Conservation (phyloP, 495 filamentous ascomycete species). For the Neurospora sp. region DNA sequence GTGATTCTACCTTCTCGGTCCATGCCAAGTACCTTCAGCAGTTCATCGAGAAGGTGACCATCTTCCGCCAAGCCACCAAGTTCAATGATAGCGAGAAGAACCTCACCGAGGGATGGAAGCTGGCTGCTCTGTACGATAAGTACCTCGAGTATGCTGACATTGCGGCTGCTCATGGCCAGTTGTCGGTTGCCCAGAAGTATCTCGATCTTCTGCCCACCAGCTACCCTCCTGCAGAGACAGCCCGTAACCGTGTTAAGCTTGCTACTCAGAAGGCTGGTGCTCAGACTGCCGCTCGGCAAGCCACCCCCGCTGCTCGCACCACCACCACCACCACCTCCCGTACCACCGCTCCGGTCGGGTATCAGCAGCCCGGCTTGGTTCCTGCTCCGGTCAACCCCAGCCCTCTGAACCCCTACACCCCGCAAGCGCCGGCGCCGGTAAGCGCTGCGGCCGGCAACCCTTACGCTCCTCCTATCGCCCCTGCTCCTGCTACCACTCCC, state of each 20-base stretch:
- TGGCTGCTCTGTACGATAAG: conserved; percentile 80
- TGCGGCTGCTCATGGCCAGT: conserved; percentile 77
- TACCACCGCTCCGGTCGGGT: conserved; percentile 22
- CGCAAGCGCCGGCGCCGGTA: conserved; percentile 20
- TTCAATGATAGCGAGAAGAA: conserved; percentile 71
- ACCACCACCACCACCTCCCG: conserved; percentile 19
- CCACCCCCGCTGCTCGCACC: conserved; percentile 9
- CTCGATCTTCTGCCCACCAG: conserved; percentile 76
- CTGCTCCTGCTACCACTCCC: conserved; percentile 28
- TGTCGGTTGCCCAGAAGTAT: conserved; percentile 82
- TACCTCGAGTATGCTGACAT: conserved; percentile 97
- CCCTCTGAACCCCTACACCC: conserved; percentile 28
- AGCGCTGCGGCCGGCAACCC: conserved; percentile 43
- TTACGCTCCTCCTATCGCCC: conserved; percentile 47
- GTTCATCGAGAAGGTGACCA: conserved; percentile 96
- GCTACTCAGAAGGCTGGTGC: conserved; percentile 60
- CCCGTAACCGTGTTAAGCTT: conserved; percentile 74
- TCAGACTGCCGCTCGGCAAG: conserved; percentile 22
- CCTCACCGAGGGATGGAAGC: conserved; percentile 73
- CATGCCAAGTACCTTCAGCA: conserved; percentile 82
- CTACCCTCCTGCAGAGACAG: conserved; percentile 82
- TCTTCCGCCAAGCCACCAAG: conserved; percentile 90
- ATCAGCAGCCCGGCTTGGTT: conserved; percentile 27
- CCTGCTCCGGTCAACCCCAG: conserved; percentile 19
- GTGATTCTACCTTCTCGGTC: conserved; percentile 78